Evolutionary conservation across 2,329 filamentous ascomycete species (phyloP).

Genomic region (Neophaeococcomyces mojaviensis): DNA sequence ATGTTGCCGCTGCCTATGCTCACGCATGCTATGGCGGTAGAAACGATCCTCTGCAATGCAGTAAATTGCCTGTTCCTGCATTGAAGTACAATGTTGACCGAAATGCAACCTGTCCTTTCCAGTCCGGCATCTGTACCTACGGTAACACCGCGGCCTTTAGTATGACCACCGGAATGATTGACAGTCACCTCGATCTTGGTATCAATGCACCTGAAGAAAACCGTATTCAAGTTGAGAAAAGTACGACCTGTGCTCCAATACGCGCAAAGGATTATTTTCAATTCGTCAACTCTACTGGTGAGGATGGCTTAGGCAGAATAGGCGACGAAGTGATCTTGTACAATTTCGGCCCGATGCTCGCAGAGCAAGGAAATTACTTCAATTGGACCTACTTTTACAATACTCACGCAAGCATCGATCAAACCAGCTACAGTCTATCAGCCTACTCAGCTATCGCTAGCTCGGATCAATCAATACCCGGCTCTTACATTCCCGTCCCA

Average conservation of each 20-base stretch:
- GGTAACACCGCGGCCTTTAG: constrained; percentile 3
- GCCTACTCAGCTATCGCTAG: not conserved
- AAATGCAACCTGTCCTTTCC: constrained; percentile 9
- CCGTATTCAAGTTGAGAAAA: constrained; percentile 2
- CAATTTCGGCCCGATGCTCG: not conserved
- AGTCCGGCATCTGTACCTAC: constrained; percentile 1
- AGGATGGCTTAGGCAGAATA: not conserved
- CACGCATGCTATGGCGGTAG: constrained; percentile 6
- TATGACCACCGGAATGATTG: constrained; percentile 5
- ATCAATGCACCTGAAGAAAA: constrained; percentile 7
- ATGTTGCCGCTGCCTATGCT: constrained; percentile 7
- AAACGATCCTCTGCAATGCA: not conserved
- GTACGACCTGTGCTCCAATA: constrained; percentile 8
- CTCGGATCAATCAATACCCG: not conserved
- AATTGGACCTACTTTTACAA: constrained; percentile 9
- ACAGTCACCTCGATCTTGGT: constrained; percentile 9
- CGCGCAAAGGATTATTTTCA: not conserved
- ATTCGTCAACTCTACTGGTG: not conserved
- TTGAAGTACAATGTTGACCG: constrained; percentile 2
- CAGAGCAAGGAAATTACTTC: not conserved
- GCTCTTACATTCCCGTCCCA: not conserved
- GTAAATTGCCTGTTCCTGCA: not conserved
- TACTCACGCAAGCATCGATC: not conserved
- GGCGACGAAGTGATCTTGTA: not conserved
- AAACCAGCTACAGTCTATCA: not conserved